Evolutionary conservation across 2,329 filamentous ascomycete species (phyloP).

Genomic region (Eutypa lata): DNA sequence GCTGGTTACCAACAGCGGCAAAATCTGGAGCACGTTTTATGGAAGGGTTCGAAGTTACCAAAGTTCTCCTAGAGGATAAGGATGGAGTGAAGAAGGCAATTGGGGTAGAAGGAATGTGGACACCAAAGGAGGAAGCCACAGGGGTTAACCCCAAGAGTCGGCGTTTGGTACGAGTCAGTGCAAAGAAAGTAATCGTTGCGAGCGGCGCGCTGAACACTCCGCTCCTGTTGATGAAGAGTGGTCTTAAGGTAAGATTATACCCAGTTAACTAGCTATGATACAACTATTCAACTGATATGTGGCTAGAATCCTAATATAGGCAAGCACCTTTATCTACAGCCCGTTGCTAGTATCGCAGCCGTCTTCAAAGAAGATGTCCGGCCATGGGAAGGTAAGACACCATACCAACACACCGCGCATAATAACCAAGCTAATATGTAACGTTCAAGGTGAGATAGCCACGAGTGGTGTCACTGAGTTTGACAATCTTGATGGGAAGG

Average conservation of each 20-base stretch:
- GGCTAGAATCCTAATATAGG: slow-evolving; percentile 71
- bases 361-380: slow-evolving; percentile 65
- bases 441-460: slow-evolving; percentile 2
- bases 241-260: slow-evolving; percentile 54
- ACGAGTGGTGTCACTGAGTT: slow-evolving; percentile 67
- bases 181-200: slow-evolving; percentile 72
- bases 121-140: slow-evolving; percentile 57
- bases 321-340: slow-evolving; percentile 76
- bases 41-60: slow-evolving; percentile 62
- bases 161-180: slow-evolving; percentile 58
- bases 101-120: slow-evolving; percentile 21
- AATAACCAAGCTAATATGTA: too few species aligned
- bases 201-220: slow-evolving; percentile 74
- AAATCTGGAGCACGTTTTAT: slow-evolving; percentile 64
- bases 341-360: slow-evolving; percentile 55
- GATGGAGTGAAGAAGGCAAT: slow-evolving; percentile 40
- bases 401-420: background rate
- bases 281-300: slow-evolving; percentile 1
- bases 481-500: slow-evolving; percentile 72
- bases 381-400: slow-evolving; percentile 55
- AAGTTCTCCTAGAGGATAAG: slow-evolving; percentile 37
- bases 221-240: slow-evolving; percentile 69
- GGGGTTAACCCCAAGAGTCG: slow-evolving; percentile 49
- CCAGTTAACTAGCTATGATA: background rate
- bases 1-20: slow-evolving; percentile 65